Evolutionary conservation across 2,329 filamentous ascomycete species (phyloP).

Genomic region (Emydomyces testavorans): DNA sequence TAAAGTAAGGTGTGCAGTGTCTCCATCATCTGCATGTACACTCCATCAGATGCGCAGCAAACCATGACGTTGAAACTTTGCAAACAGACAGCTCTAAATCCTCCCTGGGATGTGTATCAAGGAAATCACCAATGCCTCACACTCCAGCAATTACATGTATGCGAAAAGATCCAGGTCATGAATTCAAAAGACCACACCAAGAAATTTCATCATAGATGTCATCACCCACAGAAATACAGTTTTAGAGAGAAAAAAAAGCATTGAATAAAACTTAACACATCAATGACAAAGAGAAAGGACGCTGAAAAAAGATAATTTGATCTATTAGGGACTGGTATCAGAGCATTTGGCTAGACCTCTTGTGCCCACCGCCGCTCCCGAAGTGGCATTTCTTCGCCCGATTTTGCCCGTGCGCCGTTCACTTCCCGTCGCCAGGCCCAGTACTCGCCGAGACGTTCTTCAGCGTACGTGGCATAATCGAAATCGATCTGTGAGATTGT

Average conservation of each 20-base stretch:
- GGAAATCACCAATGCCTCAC: no score
- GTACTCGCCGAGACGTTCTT: slow-evolving; percentile 77
- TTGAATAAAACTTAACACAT: no score
- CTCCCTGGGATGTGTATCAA: not conserved
- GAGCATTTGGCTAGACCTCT: slow-evolving; percentile 24
- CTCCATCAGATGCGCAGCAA: no score
- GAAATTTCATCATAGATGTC: no score
- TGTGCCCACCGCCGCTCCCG: slow-evolving; percentile 73
- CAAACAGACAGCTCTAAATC: not conserved
- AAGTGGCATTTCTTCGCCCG: slow-evolving; percentile 52
- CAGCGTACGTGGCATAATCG: slow-evolving; percentile 86
- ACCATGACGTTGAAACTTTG: slow-evolving; percentile 3
- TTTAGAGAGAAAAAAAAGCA: no score
- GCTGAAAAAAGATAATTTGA: not conserved
- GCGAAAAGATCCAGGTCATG: no score
- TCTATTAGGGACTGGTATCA: not conserved
- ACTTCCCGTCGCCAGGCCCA: slow-evolving; percentile 76
- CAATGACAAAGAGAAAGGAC: no score
- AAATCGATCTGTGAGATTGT: slow-evolving; percentile 93
- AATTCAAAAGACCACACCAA: no score
- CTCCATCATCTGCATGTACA: no score
- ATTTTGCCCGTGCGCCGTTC: slow-evolving; percentile 48
- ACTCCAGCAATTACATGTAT: no score
- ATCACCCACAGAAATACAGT: no score
- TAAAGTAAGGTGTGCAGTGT: no score